Evolutionary conservation across 192 early-diverging fungal genomes (phyloP), one percentile per base, ranked within the genome.

Genomic region (Spizellomyces sp.): DNA sequence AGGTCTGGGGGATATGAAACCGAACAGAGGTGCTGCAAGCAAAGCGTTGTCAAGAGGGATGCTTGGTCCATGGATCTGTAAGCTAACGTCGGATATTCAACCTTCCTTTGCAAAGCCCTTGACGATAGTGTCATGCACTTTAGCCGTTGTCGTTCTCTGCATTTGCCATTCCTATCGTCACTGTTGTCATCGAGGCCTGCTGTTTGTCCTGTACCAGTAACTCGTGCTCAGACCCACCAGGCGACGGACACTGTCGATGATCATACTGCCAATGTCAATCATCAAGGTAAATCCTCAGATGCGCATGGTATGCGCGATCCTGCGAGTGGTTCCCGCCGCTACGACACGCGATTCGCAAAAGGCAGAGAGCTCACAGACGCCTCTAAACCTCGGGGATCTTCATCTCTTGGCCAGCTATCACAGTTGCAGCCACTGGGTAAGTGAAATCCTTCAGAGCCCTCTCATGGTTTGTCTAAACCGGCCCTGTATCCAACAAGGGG

Each of bases 1-100:
- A 36, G 80, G 77, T 42, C 17, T 74, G 15, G 48, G 64, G 5
- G 42, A 69, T n/a, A 42, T 76, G 14, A 74, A 78, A 77, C 73
- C 64, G 27, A 52, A 70, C 42, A 9, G 66, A 71, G 70, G 79
- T 48, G 63, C 17, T 22, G 59, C 2, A 15, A 61, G 50, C 50
- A 54, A 54, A 54, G 17, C 17, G 0, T 54, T n/a, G 50, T 54
- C 1, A n/a, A 19, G 50, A 54, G 17, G 50, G 17, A 54, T 54
- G 50, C 50, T 2, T 54, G 50, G 27, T 36, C 27, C 27, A 36
- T 36, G 27, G 0, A 36, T 36, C 27, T 36, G 27, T 36, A 36
- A 36, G 27, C 27, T 36, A 36, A 36, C 27, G 27, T 36, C 27
- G 27, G 27, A 36, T 36, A 36, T 36, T 36, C 27, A 36, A 36